These are phyloP conservation scores for Phytophthora syringae DNA, from an alignment of 352 stramenopile species.

Conservation along the genomic window DNA sequence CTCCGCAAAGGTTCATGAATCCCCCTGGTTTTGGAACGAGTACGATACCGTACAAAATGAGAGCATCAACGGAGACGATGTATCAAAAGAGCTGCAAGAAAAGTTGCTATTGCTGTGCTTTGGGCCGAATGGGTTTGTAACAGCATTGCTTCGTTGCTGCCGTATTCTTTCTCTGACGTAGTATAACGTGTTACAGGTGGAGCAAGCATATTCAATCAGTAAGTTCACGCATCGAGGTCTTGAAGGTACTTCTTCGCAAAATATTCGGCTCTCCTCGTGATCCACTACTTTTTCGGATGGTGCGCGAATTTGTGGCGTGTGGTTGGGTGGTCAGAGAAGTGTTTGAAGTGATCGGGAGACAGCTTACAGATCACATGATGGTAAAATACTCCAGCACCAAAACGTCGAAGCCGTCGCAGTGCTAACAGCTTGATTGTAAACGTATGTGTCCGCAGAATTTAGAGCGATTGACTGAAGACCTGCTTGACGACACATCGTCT, in stretches of 20 bases:
- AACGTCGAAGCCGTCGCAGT: background rate
- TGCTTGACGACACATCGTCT: conserved; percentile 54
- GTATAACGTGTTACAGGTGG: conserved; percentile 35
- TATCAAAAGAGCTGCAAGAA: conserved; percentile 31
- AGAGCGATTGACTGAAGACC: conserved; percentile 48
- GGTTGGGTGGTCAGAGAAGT: conserved; percentile 37
- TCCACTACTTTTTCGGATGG: conserved; percentile 43
- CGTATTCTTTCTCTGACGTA: background rate
- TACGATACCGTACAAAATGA: background rate
- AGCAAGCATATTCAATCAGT: conserved; percentile 20
- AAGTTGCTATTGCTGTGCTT: conserved; percentile 39
- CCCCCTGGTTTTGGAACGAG: conserved; percentile 23
- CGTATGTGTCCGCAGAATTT: conserved; percentile 31
- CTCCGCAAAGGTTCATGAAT: background rate
- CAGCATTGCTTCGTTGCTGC: background rate
- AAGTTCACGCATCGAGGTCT: conserved; percentile 20
- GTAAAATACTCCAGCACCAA: conserved; percentile 33
- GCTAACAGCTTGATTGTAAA: conserved; percentile 7
- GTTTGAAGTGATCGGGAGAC: conserved; percentile 28
- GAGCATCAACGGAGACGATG: conserved; percentile 1
- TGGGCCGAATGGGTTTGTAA: conserved; percentile 38
- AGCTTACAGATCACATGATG: conserved; percentile 45
- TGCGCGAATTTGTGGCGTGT: conserved; percentile 48
- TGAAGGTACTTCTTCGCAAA: conserved; percentile 45
- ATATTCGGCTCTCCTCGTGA: conserved; percentile 55